A percentile compares a stretch with the other conserved stretches of the same genome.
phyloP scores from a whole-genome alignment of 2,329 filamentous ascomycete species.

The Fusarium sterilihyphosum region DNA sequence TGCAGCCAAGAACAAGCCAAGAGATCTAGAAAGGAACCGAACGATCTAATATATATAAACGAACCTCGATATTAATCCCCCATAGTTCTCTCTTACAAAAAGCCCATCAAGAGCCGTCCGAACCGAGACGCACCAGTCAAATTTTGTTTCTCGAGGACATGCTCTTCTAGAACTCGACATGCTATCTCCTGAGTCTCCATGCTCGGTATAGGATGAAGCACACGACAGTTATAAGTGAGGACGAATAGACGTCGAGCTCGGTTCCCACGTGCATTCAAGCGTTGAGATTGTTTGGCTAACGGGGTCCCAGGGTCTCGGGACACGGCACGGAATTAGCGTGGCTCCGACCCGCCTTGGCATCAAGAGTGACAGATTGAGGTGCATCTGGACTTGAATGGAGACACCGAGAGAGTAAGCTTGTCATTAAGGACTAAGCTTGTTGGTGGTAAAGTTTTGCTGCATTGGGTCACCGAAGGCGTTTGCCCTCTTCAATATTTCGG shows the following conservation, averaged over 20 bases:
- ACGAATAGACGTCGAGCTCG: conserved; percentile 28
- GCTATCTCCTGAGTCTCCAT: conserved; percentile 4
- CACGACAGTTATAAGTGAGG: conserved; percentile 16
- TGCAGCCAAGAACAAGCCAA: conserved; percentile 25
- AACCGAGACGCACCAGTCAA: conserved; percentile 30
- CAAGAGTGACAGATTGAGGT: neutral
- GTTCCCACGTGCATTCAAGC: conserved; percentile 34
- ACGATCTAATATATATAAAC: conserved; percentile 22
- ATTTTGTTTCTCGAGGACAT: conserved; percentile 3
- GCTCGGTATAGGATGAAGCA: conserved; percentile 34
- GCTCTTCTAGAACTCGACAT: neutral
- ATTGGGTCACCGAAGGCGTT: conserved; percentile 36
- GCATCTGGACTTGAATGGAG: neutral
- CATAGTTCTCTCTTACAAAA: neutral
- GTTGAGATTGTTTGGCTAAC: conserved; percentile 38
- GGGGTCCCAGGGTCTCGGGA: conserved; percentile 24
- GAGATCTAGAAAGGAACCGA: neutral
- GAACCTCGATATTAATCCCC: neutral
- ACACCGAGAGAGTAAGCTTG: conserved; percentile 29
- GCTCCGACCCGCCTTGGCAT: conserved; percentile 17
- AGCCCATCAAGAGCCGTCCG: conserved; percentile 16
- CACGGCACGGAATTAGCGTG: conserved; percentile 31
- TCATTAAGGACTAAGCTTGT: conserved; percentile 29
- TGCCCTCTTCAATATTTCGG: neutral
- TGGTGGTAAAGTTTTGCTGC: conserved; percentile 27